Evolutionary conservation across 768 basidiomycete species (phyloP).

Genomic region (Dacryopinax primogenitus): DNA sequence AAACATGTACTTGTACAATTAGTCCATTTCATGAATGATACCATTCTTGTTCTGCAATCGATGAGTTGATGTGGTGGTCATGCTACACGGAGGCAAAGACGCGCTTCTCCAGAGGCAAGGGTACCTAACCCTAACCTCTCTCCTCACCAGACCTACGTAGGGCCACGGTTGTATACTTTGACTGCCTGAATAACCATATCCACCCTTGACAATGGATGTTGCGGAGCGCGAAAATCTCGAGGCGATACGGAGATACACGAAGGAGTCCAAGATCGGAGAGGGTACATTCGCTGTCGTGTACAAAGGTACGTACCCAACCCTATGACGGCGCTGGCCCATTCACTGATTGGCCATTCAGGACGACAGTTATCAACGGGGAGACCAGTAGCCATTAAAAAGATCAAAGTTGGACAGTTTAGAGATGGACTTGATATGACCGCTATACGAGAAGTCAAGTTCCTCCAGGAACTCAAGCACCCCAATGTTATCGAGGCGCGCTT

Average conservation of each 20-base stretch:
- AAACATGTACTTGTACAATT: background rate
- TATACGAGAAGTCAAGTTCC: constrained; percentile 92
- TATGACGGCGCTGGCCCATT: constrained; percentile 13
- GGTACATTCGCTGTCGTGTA: constrained; percentile 97
- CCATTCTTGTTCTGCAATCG: background rate
- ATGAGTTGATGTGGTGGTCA: background rate
- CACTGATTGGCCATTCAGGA: constrained; percentile 33
- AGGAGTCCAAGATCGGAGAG: constrained; percentile 36
- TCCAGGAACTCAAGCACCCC: constrained; percentile 84
- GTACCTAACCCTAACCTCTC: background rate
- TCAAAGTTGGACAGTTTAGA: constrained; percentile 91
- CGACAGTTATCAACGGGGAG: constrained; percentile 58
- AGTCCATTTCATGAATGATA: background rate
- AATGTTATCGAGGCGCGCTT: constrained; percentile 78
- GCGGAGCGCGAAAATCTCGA: constrained; percentile 8
- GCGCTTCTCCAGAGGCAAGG: background rate
- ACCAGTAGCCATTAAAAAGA: constrained; percentile 97
- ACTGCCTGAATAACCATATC: no score
- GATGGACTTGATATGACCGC: constrained; percentile 99
- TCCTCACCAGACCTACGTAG: no score
- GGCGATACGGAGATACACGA: constrained; percentile 15
- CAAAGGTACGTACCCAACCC: constrained; percentile 42
- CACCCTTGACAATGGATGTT: constrained; percentile 4
- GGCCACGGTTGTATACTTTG: no score
- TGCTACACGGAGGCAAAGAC: background rate